A percentile compares a stretch with the other conserved stretches of the same genome.
These are phyloP conservation scores for Knufia petricola DNA, from an alignment of 2,329 filamentous ascomycete genomes.

Conservation along the genomic window DNA sequence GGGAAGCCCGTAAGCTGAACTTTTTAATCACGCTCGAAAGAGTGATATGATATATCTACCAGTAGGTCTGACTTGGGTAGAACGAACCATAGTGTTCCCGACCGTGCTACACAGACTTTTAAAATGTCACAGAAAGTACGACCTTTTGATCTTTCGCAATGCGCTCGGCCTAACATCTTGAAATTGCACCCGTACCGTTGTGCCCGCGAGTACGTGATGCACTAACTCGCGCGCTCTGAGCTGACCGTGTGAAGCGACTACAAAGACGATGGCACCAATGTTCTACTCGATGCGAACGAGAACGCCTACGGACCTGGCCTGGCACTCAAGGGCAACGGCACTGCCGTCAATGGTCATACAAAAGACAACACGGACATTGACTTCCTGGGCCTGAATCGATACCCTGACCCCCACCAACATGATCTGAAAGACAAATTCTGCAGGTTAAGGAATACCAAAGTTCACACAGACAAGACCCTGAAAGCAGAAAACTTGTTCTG, in stretches of 20 bases:
- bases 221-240: slow-evolving; percentile 9
- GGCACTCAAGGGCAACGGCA: slow-evolving; percentile 37
- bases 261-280: slow-evolving; percentile 93
- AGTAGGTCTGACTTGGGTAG: not conserved
- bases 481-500: slow-evolving; percentile 81
- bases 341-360: slow-evolving; percentile 29
- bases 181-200: slow-evolving; percentile 70
- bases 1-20: too few relatives aligned
- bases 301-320: slow-evolving; percentile 88
- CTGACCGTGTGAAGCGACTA: slow-evolving; percentile 62
- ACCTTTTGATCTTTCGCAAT: slow-evolving; percentile 63
- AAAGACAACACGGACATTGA: slow-evolving; percentile 53
- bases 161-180: slow-evolving; percentile 67
- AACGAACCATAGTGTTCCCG: not conserved
- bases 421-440: slow-evolving; percentile 81
- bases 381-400: slow-evolving; percentile 76
- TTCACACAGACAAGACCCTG: slow-evolving; percentile 64
- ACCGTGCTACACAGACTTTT: not conserved
- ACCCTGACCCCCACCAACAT: slow-evolving; percentile 89
- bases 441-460: slow-evolving; percentile 73
- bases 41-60: not conserved
- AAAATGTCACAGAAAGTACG: slow-evolving; percentile 25
- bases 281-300: slow-evolving; percentile 95
- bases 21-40: too few relatives aligned
- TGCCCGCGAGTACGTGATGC: slow-evolving; percentile 59